Evolutionary conservation across 805 yeast species (phyloP).

Genomic region (Jamesozyma spencerorum): DNA sequence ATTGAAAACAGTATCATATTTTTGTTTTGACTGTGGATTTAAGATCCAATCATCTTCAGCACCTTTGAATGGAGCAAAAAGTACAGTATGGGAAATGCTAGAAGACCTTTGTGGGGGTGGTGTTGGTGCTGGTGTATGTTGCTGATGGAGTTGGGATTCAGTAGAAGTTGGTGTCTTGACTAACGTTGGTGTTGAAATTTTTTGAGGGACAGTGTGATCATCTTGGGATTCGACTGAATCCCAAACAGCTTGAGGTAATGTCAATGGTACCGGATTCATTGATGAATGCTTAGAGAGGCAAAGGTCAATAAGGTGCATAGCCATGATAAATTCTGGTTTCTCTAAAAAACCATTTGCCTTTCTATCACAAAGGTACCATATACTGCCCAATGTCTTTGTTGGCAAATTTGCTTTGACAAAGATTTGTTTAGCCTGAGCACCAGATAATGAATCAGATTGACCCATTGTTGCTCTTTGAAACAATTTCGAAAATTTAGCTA

Average conservation of each 20-base stretch:
- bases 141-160: neutral
- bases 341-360: conserved; percentile 61
- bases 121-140: neutral
- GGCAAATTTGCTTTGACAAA: conserved; percentile 84
- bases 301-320: conserved; percentile 85
- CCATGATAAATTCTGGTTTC: conserved; percentile 71
- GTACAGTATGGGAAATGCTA: neutral
- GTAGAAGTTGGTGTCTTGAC: conserved; percentile 1
- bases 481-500: conserved; percentile 53
- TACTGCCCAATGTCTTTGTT: conserved; percentile 63
- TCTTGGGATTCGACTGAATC: conserved; percentile 27
- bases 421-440: conserved; percentile 70
- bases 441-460: conserved; percentile 38
- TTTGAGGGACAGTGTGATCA: too few relatives aligned
- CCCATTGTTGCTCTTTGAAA: conserved; percentile 49
- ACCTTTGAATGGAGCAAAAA: conserved; percentile 1
- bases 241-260: conserved; percentile 37
- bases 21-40: conserved; percentile 55
- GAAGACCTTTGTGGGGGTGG: conserved; percentile 2
- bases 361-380: conserved; percentile 83
- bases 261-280: conserved; percentile 46
- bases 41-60: conserved; percentile 48
- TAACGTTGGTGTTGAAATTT: conserved; percentile 6
- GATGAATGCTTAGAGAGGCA: conserved; percentile 53
- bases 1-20: conserved; percentile 70